phyloP scores from a whole-genome alignment of 805 yeast species.

The Candida orba region DNA sequence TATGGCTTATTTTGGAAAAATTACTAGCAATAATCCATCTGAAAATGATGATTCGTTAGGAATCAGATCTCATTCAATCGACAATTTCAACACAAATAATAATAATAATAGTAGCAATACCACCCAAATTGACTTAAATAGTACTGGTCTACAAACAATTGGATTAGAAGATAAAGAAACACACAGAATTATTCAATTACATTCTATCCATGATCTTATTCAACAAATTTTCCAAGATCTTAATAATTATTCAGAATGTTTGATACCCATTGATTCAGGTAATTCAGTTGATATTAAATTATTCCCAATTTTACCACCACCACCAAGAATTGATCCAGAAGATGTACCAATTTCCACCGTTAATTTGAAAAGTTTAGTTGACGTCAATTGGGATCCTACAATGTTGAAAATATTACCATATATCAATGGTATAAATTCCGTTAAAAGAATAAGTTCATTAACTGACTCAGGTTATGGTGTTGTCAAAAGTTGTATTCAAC shows the following conservation, averaged over 20 bases:
- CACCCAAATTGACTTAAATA: constrained; percentile 16
- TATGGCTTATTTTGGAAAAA: constrained; percentile 25
- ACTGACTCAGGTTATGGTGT: constrained; percentile 75
- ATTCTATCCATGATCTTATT: constrained; percentile 65
- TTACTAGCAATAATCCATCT: neutral
- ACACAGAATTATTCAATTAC: constrained; percentile 21
- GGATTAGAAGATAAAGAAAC: constrained; percentile 17
- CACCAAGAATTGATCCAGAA: constrained; percentile 63
- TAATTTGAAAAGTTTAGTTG: constrained; percentile 61
- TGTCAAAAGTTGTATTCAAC: constrained; percentile 84
- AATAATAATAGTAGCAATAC: constrained; percentile 1
- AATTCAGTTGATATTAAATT: constrained; percentile 88
- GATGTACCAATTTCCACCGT: constrained; percentile 95
- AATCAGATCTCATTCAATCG: constrained; percentile 16
- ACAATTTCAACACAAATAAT: constrained; percentile 4
- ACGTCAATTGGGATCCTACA: constrained; percentile 96
- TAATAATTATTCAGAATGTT: constrained; percentile 92
- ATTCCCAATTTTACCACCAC: constrained; percentile 83
- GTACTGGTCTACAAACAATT: constrained; percentile 17
- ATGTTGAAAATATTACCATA: constrained; percentile 81
- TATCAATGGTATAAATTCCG: constrained; percentile 83
- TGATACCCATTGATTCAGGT: constrained; percentile 85
- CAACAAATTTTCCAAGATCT: constrained; percentile 92
- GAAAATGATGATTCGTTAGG: constrained; percentile 1
- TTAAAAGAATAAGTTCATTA: constrained; percentile 64